phyloP scores from a whole-genome alignment of 495 filamentous ascomycete species.

The Aspergillus funiculosus region DNA sequence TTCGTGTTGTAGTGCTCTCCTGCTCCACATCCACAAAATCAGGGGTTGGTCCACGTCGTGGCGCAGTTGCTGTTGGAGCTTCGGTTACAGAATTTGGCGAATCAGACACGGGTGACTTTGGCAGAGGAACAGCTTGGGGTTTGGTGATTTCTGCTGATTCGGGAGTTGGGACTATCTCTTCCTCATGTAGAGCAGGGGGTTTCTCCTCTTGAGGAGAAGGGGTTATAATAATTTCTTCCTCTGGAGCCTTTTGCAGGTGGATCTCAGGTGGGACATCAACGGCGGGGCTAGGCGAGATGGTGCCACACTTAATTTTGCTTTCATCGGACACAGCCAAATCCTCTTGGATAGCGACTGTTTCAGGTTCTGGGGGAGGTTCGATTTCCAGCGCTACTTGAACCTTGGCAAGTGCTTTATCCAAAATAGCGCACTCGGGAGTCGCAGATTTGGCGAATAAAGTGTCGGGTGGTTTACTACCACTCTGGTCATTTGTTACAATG shows the following conservation, averaged over 20 bases:
- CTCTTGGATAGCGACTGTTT: constrained; percentile 23
- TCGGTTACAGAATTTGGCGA: constrained; percentile 19
- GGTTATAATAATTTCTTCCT: constrained; percentile 24
- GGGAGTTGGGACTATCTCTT: constrained; percentile 13
- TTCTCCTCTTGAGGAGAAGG: constrained; percentile 22
- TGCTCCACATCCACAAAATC: constrained; percentile 20
- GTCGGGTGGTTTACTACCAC: constrained; percentile 18
- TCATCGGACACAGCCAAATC: constrained; percentile 24
- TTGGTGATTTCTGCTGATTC: constrained; percentile 10
- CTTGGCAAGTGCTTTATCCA: constrained; percentile 14
- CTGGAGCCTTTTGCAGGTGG: constrained; percentile 25
- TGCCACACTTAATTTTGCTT: constrained; percentile 30
- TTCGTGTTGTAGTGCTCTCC: constrained; percentile 21
- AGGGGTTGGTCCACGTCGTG: constrained; percentile 12
- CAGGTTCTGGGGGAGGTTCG: constrained; percentile 24
- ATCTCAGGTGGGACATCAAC: constrained; percentile 31
- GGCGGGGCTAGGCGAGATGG: constrained; percentile 33
- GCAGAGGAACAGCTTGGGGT: constrained; percentile 18
- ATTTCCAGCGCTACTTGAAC: constrained; percentile 20
- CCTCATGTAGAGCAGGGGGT: constrained; percentile 16
- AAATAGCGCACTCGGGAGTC: not conserved
- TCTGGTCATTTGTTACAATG: constrained; percentile 15
- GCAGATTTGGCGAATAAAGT: constrained; percentile 6
- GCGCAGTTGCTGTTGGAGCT: constrained; percentile 11
- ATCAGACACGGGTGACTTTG: constrained; percentile 19